Conservation (phyloP, 2,329 filamentous ascomycete species). For the Beauveria sp. region DNA sequence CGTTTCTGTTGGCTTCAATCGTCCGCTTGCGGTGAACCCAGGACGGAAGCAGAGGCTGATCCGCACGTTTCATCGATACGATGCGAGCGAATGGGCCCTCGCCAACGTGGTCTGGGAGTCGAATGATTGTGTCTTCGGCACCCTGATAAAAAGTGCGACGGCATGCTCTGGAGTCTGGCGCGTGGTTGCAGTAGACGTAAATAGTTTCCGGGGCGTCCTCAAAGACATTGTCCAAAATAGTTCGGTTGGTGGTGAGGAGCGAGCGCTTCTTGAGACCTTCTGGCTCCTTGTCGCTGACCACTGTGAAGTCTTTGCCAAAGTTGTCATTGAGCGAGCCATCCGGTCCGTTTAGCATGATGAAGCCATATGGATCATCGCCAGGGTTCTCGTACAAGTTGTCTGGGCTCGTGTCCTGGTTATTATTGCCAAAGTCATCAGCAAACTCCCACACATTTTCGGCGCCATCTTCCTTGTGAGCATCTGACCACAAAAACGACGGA, state of each 20-base stretch:
- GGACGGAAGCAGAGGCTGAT: slow-evolving; percentile 10
- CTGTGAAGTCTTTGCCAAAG: slow-evolving; percentile 18
- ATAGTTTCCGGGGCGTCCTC: slow-evolving; percentile 20
- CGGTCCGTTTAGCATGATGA: slow-evolving; percentile 24
- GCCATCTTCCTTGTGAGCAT: background rate
- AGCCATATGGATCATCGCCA: slow-evolving; percentile 23
- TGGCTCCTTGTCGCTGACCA: slow-evolving; percentile 13
- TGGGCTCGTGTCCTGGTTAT: slow-evolving; percentile 15
- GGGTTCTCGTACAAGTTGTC: slow-evolving; percentile 1
- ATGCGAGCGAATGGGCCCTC: slow-evolving; percentile 20
- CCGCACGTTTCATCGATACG: slow-evolving; percentile 15
- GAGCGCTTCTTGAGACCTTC: slow-evolving; percentile 14
- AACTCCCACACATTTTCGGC: background rate
- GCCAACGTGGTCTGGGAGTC: slow-evolving; percentile 19
- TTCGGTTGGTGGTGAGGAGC: slow-evolving; percentile 20
- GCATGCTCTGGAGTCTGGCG: slow-evolving; percentile 15
- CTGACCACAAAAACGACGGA: background rate
- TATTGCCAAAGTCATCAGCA: slow-evolving; percentile 13
- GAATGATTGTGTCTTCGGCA: slow-evolving; percentile 20
- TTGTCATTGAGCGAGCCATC: slow-evolving; percentile 20
- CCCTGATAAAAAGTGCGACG: slow-evolving; percentile 14
- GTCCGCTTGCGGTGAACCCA: slow-evolving; percentile 1
- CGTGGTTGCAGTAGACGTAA: slow-evolving; percentile 23
- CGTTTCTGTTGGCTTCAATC: background rate
- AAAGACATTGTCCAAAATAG: slow-evolving; percentile 20